phyloP scores from a whole-genome alignment of 345 rosid species.

The Lumnitzera racemosa region DNA sequence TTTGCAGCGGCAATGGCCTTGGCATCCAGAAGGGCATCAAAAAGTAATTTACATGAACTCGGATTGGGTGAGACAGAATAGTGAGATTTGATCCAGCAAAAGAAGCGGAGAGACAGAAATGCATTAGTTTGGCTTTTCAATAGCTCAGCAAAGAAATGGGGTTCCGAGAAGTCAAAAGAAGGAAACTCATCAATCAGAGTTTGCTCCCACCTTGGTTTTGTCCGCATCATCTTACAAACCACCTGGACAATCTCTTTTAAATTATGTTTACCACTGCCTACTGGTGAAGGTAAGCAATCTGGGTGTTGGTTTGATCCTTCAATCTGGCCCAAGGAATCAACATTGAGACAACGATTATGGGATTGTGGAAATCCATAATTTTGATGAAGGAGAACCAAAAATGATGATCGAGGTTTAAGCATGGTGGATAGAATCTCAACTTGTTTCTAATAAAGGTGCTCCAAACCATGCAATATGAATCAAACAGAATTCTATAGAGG shows the following conservation, averaged over 20 bases:
- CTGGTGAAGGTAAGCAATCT: too few relatives aligned
- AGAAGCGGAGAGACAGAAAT: slow-evolving; percentile 42
- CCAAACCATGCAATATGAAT: too few relatives aligned
- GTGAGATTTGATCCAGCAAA: slow-evolving; percentile 36
- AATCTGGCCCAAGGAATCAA: too few relatives aligned
- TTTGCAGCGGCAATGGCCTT: slow-evolving; percentile 41
- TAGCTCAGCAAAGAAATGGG: slow-evolving; percentile 38
- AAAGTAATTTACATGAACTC: slow-evolving; percentile 38
- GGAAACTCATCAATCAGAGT: slow-evolving; percentile 47
- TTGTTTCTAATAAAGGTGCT: too few relatives aligned
- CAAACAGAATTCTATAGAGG: too few relatives aligned
- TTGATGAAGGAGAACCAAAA: too few relatives aligned
- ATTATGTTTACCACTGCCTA: too few relatives aligned
- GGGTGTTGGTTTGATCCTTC: too few relatives aligned
- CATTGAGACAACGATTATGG: too few relatives aligned
- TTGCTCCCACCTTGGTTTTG: slow-evolving; percentile 44
- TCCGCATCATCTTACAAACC: slow-evolving; percentile 38
- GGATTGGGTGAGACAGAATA: slow-evolving; percentile 29
- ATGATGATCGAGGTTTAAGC: too few relatives aligned
- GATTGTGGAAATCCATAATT: too few relatives aligned
- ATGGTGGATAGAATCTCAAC: too few relatives aligned
- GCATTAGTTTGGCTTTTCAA: slow-evolving; percentile 44
- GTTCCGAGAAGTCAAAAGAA: slow-evolving; percentile 42
- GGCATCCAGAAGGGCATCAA: slow-evolving; percentile 53
- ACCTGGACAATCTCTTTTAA: slow-evolving; percentile 28